Percentiles rank a stretch among this genome's conserved stretches.
These are phyloP conservation scores for Funneliformis geosporum DNA, from an alignment of 192 early-diverging fungal species.

Conservation along the genomic window DNA sequence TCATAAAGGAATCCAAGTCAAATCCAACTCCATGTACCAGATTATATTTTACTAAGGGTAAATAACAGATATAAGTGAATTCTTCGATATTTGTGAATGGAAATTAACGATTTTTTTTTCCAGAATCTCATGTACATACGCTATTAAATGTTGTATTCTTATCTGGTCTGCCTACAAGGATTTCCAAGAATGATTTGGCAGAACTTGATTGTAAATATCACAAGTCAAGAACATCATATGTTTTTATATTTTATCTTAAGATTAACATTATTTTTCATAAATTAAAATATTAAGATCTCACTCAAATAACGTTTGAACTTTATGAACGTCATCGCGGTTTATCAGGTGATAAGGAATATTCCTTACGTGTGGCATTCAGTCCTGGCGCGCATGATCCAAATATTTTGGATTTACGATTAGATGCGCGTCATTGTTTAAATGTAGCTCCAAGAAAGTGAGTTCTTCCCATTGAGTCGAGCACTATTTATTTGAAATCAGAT, in stretches of 20 bases:
- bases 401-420: slow-evolving; percentile 85
- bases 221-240: background rate
- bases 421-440: slow-evolving; percentile 79
- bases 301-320: slow-evolving; percentile 97
- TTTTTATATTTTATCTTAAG: slow-evolving; percentile 29
- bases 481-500: no score
- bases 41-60: slow-evolving; percentile 94
- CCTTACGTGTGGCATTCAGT: slow-evolving; percentile 84
- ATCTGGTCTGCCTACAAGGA: slow-evolving; percentile 76
- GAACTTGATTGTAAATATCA: slow-evolving; percentile 86
- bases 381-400: slow-evolving; percentile 91
- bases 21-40: slow-evolving; percentile 63
- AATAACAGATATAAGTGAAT: background rate
- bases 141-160: slow-evolving; percentile 90
- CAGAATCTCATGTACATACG: slow-evolving; percentile 89
- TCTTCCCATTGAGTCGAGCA: no score
- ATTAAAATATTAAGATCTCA: slow-evolving; percentile 77
- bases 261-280: background rate
- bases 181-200: slow-evolving; percentile 63
- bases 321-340: slow-evolving; percentile 70
- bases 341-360: slow-evolving; percentile 71
- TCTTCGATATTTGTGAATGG: background rate
- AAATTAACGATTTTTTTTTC: background rate
- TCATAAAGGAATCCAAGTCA: slow-evolving; percentile 31
- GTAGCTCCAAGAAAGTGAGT: slow-evolving; percentile 77